Percentiles rank a stretch among this genome's conserved stretches.
phyloP scores from a whole-genome alignment of 192 early-diverging fungal species.

The Coemansia sp. region DNA sequence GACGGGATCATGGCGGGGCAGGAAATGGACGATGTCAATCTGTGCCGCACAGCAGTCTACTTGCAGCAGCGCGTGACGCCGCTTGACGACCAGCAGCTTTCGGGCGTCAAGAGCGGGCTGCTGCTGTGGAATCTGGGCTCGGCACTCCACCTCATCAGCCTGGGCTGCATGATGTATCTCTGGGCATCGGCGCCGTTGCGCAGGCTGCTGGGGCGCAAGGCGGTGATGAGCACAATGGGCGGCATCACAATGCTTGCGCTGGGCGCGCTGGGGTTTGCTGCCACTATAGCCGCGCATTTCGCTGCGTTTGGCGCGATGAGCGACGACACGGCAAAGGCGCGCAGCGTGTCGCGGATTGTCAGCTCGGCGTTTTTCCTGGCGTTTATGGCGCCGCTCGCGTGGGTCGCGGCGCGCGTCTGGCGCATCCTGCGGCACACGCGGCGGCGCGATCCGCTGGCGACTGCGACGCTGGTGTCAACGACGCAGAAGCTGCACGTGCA shows the following conservation, averaged over 20 bases:
- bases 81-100: conserved; percentile 25
- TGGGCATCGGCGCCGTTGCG: conserved; percentile 29
- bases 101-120: conserved; percentile 27
- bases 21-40: conserved; percentile 41
- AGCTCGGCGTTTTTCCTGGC: conserved; percentile 13
- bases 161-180: conserved; percentile 28
- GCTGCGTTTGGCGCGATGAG: conserved; percentile 5
- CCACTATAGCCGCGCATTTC: conserved; percentile 27
- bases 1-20: conserved; percentile 47
- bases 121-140: conserved; percentile 40
- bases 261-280: conserved; percentile 13
- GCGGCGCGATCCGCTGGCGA: conserved; percentile 19
- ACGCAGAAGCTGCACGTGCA: conserved; percentile 16
- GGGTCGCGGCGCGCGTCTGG: conserved; percentile 11
- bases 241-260: conserved; percentile 19
- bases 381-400: conserved; percentile 17
- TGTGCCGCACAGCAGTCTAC: conserved; percentile 40
- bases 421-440: conserved; percentile 17
- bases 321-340: conserved; percentile 23
- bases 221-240: conserved; percentile 13
- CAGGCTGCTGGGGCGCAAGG: conserved; percentile 21
- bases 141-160: conserved; percentile 27
- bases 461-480: conserved; percentile 21
- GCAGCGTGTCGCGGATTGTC: conserved; percentile 34
- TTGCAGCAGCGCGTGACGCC: conserved; percentile 22